Base-by-base conservation (phyloP, 2,329 filamentous ascomycete genomes). In the Exophiala viscosa region DNA sequence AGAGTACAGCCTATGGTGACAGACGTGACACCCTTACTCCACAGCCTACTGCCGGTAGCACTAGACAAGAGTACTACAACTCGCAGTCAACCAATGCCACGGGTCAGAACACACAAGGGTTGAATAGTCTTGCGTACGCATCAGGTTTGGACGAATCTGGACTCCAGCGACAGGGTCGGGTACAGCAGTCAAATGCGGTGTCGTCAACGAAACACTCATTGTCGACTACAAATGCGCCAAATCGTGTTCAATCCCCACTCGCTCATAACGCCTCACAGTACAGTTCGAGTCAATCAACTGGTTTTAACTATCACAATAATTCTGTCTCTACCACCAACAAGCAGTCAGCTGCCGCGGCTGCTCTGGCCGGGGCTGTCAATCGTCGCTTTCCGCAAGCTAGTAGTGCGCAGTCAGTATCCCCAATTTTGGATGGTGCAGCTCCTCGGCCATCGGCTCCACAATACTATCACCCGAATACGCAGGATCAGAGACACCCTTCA, bases 121-220 rank as follows among this genome's bases (percentile, higher is more conserved):
- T 63, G 42, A 62, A 58, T 45, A 61, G 53, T 48, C 43, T 62
- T 20, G 62, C 59, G 3, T 63, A 64, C 54, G 61, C 56, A 11
- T 63, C 62, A 9, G 59, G 60, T 7, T 38, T 63, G 23, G 58
- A 59, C 11, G 52, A 58, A 14, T 47, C 52, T 28, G 47, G 34
- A n/a, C 23, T 44, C 8, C 54, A 58, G 38, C 43, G 48, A 47
- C 45, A 46, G 14, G 50, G 28, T 15, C 45, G 38, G 35, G 43
- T 17, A 17, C 53, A 52, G 23, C 47, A 45, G 31, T 38, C 50
- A 14, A 54, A 18, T 31, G 17, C 33, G 18, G 13, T 38, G 1
- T 44, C 45, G 4, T 15, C 3, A n/a, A 20, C 40, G 13, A 17
- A 9, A 31, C 36, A 52, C 31, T 11, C 47, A 20, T 34, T 40